Evolutionary conservation across 129 eudicot genomes (phyloP).

Genomic region (Kitagawia praeruptora): DNA sequence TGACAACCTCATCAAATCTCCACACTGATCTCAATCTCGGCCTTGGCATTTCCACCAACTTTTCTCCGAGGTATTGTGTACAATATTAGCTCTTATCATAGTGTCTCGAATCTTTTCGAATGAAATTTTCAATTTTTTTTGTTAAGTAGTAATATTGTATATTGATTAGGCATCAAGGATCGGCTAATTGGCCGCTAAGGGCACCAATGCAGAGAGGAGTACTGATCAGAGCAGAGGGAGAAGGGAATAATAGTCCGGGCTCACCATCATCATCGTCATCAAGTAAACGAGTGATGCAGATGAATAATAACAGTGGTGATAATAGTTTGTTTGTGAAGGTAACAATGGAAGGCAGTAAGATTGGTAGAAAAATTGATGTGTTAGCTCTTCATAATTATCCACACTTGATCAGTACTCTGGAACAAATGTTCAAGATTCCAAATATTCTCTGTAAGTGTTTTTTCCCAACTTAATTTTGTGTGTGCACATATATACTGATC

Average conservation of each 20-base stretch:
- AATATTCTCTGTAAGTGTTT: constrained; percentile 1
- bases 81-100: not conserved
- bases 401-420: not conserved
- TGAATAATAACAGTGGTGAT: not conserved
- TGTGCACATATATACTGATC: too few species aligned
- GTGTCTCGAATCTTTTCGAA: not conserved
- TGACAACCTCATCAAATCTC: not conserved
- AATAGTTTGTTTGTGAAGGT: constrained; percentile 4
- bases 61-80: constrained; percentile 6
- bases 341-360: not conserved
- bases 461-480: not conserved
- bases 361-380: not conserved
- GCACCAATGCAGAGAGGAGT: not conserved
- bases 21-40: constrained; percentile 5
- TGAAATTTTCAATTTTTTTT: not conserved
- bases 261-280: not conserved
- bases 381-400: not conserved
- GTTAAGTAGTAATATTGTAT: not conserved
- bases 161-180: not conserved
- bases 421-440: not conserved
- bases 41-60: not conserved
- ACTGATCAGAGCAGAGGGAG: not conserved
- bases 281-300: not conserved
- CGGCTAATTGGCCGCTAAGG: not conserved
- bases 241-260: not conserved